A percentile compares a stretch with the other conserved stretches of the same genome.
These are phyloP conservation scores for Ziziphus jujuba DNA, from an alignment of 306 rosid genomes.

Conservation along the genomic window DNA sequence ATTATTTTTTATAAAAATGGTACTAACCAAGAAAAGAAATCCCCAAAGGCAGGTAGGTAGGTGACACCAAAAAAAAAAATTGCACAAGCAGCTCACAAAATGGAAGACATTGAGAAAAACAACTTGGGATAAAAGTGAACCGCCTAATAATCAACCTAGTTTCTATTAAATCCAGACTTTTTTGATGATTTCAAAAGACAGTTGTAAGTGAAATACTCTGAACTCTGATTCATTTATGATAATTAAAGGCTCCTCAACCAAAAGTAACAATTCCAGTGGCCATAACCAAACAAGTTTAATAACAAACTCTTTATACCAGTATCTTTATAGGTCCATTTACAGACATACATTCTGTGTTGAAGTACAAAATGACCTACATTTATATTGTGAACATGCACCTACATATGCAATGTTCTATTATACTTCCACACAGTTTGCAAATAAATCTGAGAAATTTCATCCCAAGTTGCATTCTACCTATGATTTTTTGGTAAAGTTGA, in stretches of 20 bases:
- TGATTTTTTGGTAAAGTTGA: not conserved
- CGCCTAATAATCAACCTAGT: not conserved
- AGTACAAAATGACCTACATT: not conserved
- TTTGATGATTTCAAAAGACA: not conserved
- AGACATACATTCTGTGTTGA: not conserved
- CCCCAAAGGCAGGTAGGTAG: not conserved
- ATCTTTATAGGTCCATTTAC: not conserved
- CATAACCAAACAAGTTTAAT: too few relatives aligned
- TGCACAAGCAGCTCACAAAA: not conserved
- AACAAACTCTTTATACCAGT: not conserved
- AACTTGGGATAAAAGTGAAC: not conserved
- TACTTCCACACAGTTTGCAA: not conserved
- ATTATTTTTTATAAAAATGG: not conserved
- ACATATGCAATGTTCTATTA: not conserved
- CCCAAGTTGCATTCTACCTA: not conserved
- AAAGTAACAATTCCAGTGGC: too few relatives aligned
- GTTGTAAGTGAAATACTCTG: too few relatives aligned
- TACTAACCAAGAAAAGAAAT: not conserved
- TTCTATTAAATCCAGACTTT: not conserved
- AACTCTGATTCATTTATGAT: not conserved
- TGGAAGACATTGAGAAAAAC: not conserved
- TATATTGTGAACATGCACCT: not conserved
- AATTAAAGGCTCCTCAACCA: too few relatives aligned
- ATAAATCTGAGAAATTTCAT: not conserved
- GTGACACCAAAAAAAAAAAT: not conserved